phyloP scores from a whole-genome alignment of 768 basidiomycete species.

The Lentinula lateritia region DNA sequence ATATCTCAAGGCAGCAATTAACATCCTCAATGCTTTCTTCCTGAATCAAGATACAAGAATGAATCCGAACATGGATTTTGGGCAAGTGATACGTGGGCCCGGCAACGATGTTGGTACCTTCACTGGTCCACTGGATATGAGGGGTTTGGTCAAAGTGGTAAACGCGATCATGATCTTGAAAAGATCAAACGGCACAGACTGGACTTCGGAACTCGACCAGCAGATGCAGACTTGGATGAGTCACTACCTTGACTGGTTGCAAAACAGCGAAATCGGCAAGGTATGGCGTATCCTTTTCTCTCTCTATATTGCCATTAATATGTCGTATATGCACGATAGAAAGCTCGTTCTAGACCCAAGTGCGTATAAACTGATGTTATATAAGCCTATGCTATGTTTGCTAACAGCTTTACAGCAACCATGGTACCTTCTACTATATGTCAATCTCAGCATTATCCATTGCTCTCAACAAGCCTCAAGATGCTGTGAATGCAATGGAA shows the following conservation, averaged over 20 bases:
- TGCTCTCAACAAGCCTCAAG: slow-evolving; percentile 31
- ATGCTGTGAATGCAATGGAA: slow-evolving; percentile 31
- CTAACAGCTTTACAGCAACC: slow-evolving; percentile 35
- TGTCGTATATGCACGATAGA: neutral
- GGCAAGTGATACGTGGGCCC: slow-evolving; percentile 49
- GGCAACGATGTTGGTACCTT: slow-evolving; percentile 39
- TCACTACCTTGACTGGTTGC: slow-evolving; percentile 40
- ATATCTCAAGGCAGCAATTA: slow-evolving; percentile 30
- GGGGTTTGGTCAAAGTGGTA: slow-evolving; percentile 43
- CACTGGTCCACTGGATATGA: slow-evolving; percentile 50
- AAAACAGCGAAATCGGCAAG: slow-evolving; percentile 35
- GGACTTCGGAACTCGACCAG: slow-evolving; percentile 32
- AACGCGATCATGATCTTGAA: slow-evolving; percentile 41
- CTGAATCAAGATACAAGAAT: slow-evolving; percentile 35
- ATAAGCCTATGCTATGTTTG: neutral
- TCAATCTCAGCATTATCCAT: slow-evolving; percentile 27
- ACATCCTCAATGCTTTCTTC: slow-evolving; percentile 43
- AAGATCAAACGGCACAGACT: slow-evolving; percentile 28
- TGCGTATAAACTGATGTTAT: slow-evolving; percentile 16
- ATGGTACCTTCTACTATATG: slow-evolving; percentile 41
- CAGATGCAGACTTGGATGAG: slow-evolving; percentile 38
- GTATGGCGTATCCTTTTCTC: neutral
- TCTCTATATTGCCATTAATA: neutral
- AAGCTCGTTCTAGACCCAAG: slow-evolving; percentile 40
- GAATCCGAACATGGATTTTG: slow-evolving; percentile 51